Conservation (phyloP, 2,329 filamentous ascomycete genomes). For the Keithomyces neogunnii region DNA sequence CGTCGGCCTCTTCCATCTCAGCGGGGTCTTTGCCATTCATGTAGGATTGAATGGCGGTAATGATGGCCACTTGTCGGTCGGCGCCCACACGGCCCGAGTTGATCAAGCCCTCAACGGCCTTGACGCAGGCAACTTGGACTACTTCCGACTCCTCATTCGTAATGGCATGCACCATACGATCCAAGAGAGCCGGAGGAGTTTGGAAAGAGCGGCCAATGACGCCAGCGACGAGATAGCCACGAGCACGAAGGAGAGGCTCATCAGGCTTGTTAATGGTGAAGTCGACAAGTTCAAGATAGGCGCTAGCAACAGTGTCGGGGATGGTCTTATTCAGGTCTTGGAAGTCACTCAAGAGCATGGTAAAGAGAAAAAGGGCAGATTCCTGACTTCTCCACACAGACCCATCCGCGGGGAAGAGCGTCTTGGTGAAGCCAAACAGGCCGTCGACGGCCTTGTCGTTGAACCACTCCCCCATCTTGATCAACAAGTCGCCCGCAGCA, state of each 20-base stretch:
- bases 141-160: slow-evolving; percentile 72
- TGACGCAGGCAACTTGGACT: slow-evolving; percentile 86
- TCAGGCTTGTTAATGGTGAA: slow-evolving; percentile 62
- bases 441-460: slow-evolving; percentile 67
- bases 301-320: slow-evolving; percentile 57
- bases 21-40: slow-evolving; percentile 71
- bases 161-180: slow-evolving; percentile 68
- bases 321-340: slow-evolving; percentile 67
- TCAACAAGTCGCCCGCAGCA: slow-evolving; percentile 82
- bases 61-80: slow-evolving; percentile 52
- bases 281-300: slow-evolving; percentile 73
- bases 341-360: slow-evolving; percentile 76
- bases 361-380: slow-evolving; percentile 75
- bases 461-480: slow-evolving; percentile 90
- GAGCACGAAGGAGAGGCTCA: slow-evolving; percentile 71
- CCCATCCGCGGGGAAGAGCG: slow-evolving; percentile 54
- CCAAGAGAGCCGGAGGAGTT: slow-evolving; percentile 57
- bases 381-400: slow-evolving; percentile 59
- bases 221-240: slow-evolving; percentile 81
- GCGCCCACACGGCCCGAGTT: slow-evolving; percentile 40
- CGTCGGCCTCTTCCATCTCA: slow-evolving; percentile 81
- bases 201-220: slow-evolving; percentile 63
- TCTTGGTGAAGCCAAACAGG: slow-evolving; percentile 67
- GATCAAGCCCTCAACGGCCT: slow-evolving; percentile 65
- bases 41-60: slow-evolving; percentile 61